These are phyloP conservation scores for Coemansia sp. DNA, from an alignment of 192 early-diverging fungal genomes.

Conservation along the genomic window DNA sequence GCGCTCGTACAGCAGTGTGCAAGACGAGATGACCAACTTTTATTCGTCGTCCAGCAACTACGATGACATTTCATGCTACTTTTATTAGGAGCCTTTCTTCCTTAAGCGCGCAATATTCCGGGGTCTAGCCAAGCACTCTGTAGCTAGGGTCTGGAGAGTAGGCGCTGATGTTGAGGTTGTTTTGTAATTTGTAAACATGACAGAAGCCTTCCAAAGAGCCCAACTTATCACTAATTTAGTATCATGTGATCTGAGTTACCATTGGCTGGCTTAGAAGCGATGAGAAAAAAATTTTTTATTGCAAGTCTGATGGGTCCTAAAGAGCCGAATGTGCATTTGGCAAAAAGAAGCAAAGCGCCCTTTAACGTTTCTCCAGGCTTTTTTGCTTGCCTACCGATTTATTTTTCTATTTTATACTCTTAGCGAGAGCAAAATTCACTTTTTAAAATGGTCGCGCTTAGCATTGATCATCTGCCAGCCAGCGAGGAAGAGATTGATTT, in stretches of 20 bases:
- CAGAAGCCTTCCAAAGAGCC: too few relatives aligned
- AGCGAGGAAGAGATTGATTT: conserved; percentile 85
- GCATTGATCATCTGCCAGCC: conserved; percentile 63
- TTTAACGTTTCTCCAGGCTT: conserved; percentile 1
- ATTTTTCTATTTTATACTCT: background rate
- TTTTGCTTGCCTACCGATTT: background rate
- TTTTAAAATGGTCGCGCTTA: conserved; percentile 53
- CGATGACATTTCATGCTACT: conserved; percentile 42
- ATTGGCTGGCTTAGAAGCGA: background rate
- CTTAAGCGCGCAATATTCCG: too few relatives aligned
- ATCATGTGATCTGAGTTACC: background rate
- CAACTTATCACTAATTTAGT: too few relatives aligned
- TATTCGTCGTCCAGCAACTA: conserved; percentile 16
- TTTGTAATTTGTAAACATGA: too few relatives aligned
- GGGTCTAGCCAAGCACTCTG: too few relatives aligned
- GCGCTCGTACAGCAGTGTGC: conserved; percentile 16
- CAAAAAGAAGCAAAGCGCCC: background rate
- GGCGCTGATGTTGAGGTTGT: too few relatives aligned
- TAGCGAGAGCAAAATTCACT: background rate
- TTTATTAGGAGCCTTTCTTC: conserved; percentile 2
- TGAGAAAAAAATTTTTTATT: background rate
- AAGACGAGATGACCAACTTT: conserved; percentile 21
- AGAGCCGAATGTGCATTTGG: background rate
- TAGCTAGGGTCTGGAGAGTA: too few relatives aligned
- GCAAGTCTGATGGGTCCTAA: background rate